Evolutionary conservation across 176 grass and related monocot genomes (phyloP).

Genomic region (Leersia perrieri): DNA sequence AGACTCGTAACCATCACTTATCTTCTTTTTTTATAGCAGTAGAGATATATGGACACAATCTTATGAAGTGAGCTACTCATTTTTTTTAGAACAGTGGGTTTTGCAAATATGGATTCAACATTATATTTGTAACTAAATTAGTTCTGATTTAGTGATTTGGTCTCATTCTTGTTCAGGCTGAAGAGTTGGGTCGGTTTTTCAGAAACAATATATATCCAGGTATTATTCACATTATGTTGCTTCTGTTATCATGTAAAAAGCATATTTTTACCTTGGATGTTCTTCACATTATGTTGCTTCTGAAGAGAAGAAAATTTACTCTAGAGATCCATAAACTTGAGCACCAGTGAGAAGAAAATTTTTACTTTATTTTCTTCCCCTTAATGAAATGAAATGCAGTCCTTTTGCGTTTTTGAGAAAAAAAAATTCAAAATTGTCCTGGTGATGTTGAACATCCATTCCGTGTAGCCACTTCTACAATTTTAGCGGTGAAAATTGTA

Average conservation of each 20-base stretch:
- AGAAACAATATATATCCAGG: slow-evolving; percentile 99
- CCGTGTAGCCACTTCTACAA: neutral
- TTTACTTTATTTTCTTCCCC: too few species aligned
- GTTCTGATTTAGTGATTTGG: slow-evolving; percentile 15
- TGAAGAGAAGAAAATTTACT: neutral
- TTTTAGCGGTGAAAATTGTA: neutral
- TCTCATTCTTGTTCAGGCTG: slow-evolving; percentile 53
- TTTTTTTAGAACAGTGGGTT: too few species aligned
- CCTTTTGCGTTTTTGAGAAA: too few species aligned
- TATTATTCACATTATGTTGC: slow-evolving; percentile 31
- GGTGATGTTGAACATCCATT: slow-evolving; percentile 11
- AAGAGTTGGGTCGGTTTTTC: slow-evolving; percentile 97
- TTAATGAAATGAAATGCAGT: too few species aligned
- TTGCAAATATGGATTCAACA: neutral
- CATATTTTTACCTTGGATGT: slow-evolving; percentile 3
- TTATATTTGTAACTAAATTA: slow-evolving; percentile 4
- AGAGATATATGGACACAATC: neutral
- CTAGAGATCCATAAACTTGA: neutral
- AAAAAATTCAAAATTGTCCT: neutral
- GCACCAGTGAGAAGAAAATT: too few species aligned
- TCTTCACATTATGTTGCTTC: too few species aligned
- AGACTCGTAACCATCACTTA: too few species aligned
- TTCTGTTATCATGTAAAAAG: slow-evolving; percentile 14
- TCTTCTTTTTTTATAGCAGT: too few species aligned
- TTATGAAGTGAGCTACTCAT: neutral